Conservation (phyloP, 176 grass and related monocot species). For the Stipa capillata region DNA sequence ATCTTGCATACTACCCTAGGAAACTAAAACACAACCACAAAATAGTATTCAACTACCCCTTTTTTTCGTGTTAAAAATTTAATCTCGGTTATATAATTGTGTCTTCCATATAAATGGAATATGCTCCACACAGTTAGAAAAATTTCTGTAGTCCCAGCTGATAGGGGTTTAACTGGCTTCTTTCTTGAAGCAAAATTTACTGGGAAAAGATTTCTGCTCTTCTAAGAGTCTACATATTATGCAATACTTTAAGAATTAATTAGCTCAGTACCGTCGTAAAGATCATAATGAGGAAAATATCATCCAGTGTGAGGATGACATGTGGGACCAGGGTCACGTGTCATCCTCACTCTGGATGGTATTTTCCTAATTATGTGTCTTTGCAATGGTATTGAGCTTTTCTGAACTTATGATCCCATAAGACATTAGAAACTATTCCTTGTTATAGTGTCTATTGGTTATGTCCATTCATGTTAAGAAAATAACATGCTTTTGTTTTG, state of each 20-base stretch:
- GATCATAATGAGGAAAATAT: no score
- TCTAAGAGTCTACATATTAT: not conserved
- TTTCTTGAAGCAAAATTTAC: not conserved
- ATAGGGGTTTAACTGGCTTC: not conserved
- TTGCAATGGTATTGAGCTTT: no score
- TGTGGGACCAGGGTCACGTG: no score
- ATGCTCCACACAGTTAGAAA: not conserved
- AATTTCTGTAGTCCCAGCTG: not conserved
- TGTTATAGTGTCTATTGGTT: not conserved
- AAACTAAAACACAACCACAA: not conserved
- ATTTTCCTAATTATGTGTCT: no score
- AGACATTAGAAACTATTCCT: not conserved
- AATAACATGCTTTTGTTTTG: slow-evolving; percentile 7
- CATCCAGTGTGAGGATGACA: no score
- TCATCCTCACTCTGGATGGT: no score
- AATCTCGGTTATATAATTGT: not conserved
- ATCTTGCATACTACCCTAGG: not conserved
- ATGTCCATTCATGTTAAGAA: not conserved
- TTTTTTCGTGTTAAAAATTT: not conserved
- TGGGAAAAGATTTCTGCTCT: not conserved
- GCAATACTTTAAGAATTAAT: not conserved
- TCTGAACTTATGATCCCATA: not conserved
- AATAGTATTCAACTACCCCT: not conserved
- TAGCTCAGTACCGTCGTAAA: no score
- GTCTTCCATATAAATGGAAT: not conserved